Evolutionary conservation across 2,329 filamentous ascomycete genomes (phyloP), one percentile per base, ranked within the genome.

Genomic region (Colletotrichum horii): DNA sequence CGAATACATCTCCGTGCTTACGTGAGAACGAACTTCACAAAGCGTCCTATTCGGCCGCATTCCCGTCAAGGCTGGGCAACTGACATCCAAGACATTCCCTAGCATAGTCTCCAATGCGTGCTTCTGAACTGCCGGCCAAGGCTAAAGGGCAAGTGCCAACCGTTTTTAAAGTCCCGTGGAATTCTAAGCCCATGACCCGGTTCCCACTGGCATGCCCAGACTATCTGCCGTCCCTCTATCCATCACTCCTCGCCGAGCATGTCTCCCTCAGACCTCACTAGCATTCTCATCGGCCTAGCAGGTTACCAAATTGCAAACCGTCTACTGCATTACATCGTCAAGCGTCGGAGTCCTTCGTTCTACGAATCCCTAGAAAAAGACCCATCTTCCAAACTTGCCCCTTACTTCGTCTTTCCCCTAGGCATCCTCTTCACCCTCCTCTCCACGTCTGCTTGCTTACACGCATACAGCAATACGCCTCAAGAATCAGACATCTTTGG

Each of bases 331-430:
- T 16, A 15, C 6, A 5, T 32, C 4, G 71, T 70, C 58, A 60
- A 38, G 28, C 32, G 14, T 28, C 19, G 11, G 3, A 66, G 60
- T 26, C 66, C 71, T 6, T 12, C 12, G 16, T 74, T 71, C 34
- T 74, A 74, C 19, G 67, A 16, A 28, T 8, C n/a, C 6, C 60
- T 74, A 9, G 26, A 74, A 22, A 43, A 56, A 15, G 66, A 74
- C 8, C 32, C 3, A 26, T n/a, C n/a, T 14, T n/a, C 15, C 4
- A 74, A 26, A n/a, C 38, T 74, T 26, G 43, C 43, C 28, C 66
- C 70, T 5, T 76, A 75, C 22, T 71, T 70, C 24, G 77, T 78
- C 14, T 78, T 78, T 52, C 60, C 72, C 3, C 32, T 78, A 4
- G 77, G 77, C 19, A 32, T 74, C 38, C 6, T 75, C 9, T 11